Evolutionary conservation across 2,329 filamentous ascomycete genomes (phyloP).

Genomic region (Alternaria brassicicola): DNA sequence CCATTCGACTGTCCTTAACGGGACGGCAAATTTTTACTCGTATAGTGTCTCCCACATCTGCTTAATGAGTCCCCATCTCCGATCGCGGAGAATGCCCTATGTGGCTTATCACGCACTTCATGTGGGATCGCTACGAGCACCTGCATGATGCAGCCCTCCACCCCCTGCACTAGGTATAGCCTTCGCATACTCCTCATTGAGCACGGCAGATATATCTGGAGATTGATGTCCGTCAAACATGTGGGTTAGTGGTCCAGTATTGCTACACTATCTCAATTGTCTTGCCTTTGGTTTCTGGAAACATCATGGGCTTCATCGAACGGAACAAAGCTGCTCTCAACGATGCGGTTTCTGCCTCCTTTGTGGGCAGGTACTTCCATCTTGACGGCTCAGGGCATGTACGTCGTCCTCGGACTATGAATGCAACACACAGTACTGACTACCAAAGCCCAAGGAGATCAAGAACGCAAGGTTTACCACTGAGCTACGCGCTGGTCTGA

Average conservation of each 20-base stretch:
- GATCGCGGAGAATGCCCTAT: neutral
- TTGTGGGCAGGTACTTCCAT: conserved; percentile 62
- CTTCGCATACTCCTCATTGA: neutral
- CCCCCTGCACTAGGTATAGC: conserved; percentile 1
- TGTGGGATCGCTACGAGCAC: conserved; percentile 1
- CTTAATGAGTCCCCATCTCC: neutral
- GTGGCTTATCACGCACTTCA: neutral
- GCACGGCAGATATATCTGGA: conserved; percentile 6
- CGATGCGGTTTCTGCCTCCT: conserved; percentile 39
- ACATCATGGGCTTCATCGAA: conserved; percentile 27
- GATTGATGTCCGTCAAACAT: neutral
- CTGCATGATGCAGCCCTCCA: conserved; percentile 6
- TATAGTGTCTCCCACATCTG: neutral
- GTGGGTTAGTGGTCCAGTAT: neutral
- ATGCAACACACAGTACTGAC: conserved; percentile 17
- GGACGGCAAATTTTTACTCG: neutral
- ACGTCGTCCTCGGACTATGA: conserved; percentile 50
- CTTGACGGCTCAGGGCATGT: conserved; percentile 84
- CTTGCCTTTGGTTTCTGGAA: neutral
- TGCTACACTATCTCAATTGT: neutral
- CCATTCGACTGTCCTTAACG: neutral
- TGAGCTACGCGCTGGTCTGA: conserved; percentile 80
- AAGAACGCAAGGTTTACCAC: conserved; percentile 80
- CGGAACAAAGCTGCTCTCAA: conserved; percentile 36
- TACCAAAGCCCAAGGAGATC: conserved; percentile 66